Evolutionary conservation across 345 rosid genomes (phyloP).

Genomic region (Gynandropsis gynandra): DNA sequence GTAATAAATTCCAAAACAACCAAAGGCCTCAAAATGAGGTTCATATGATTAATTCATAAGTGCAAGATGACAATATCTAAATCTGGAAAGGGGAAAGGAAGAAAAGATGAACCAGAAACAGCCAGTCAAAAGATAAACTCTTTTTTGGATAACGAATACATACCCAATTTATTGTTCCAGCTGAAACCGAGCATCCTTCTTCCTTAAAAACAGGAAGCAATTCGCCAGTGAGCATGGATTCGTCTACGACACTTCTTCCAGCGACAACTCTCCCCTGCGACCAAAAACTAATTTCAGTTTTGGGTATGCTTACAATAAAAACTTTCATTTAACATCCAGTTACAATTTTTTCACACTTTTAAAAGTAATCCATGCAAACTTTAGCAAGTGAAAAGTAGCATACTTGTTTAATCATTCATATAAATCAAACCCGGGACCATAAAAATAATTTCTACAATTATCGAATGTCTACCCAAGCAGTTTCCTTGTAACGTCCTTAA

Average conservation of each 20-base stretch:
- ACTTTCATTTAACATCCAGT: conserved; percentile 4
- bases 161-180: conserved; percentile 97
- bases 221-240: conserved; percentile 98
- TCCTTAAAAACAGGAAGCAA: conserved; percentile 90
- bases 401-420: conserved; percentile 1
- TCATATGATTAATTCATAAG: not conserved
- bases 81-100: not conserved
- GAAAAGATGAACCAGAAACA: not conserved
- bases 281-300: conserved; percentile 16
- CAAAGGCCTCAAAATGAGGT: not conserved
- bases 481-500: not conserved
- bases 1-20: not conserved
- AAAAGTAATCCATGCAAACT: not conserved
- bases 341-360: not conserved
- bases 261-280: conserved; percentile 75
- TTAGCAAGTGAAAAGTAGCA: conserved; percentile 4
- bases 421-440: conserved; percentile 9
- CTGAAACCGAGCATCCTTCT: conserved; percentile 60
- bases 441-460: conserved; percentile 6
- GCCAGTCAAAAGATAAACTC: not conserved
- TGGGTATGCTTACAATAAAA: conserved; percentile 8
- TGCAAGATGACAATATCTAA: conserved; percentile 4
- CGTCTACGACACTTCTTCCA: conserved; percentile 95
- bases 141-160: conserved; percentile 10
- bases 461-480: conserved; percentile 1